Evolutionary conservation across 1,139 yeast genomes (phyloP).

Genomic region (Blastobotrys raffinosifermentans): DNA sequence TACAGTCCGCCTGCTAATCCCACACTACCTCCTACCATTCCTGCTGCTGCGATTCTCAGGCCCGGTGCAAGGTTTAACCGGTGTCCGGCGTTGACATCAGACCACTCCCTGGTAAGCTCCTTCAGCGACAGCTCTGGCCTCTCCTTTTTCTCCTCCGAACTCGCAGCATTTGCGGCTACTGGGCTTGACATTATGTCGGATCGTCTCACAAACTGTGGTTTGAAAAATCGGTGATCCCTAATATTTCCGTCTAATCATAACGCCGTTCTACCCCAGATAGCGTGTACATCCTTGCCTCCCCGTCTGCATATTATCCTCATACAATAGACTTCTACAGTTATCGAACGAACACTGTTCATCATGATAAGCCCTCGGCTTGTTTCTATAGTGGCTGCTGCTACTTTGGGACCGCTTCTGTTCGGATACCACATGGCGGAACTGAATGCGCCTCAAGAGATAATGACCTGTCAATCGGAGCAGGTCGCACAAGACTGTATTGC

Average conservation of each 20-base stretch:
- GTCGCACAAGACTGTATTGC: slow-evolving; percentile 48
- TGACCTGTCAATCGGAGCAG: slow-evolving; percentile 43
- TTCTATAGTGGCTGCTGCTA: slow-evolving; percentile 40
- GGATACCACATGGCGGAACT: slow-evolving; percentile 87
- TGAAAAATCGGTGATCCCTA: too few species aligned
- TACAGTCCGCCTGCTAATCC: slow-evolving; percentile 62
- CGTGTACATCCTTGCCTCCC: too few species aligned
- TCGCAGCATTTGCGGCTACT: too few species aligned
- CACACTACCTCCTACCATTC: slow-evolving; percentile 36
- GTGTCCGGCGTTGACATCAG: slow-evolving; percentile 14
- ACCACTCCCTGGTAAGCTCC: slow-evolving; percentile 2
- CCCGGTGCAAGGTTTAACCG: slow-evolving; percentile 39
- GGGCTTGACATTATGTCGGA: too few species aligned
- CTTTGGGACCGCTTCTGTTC: slow-evolving; percentile 74
- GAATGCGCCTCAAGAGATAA: slow-evolving; percentile 69
- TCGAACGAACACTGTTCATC: too few species aligned
- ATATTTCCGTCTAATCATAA: too few species aligned
- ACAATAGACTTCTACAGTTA: too few species aligned
- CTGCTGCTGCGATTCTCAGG: slow-evolving; percentile 36
- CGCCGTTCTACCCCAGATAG: too few species aligned
- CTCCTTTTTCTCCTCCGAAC: not conserved
- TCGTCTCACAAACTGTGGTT: too few species aligned
- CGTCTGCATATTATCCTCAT: too few species aligned
- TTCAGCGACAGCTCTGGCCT: slow-evolving; percentile 3
- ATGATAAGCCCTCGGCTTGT: too few species aligned